phyloP scores from a whole-genome alignment of 805 yeast species.

The Wickerhamiella sergipiensis region DNA sequence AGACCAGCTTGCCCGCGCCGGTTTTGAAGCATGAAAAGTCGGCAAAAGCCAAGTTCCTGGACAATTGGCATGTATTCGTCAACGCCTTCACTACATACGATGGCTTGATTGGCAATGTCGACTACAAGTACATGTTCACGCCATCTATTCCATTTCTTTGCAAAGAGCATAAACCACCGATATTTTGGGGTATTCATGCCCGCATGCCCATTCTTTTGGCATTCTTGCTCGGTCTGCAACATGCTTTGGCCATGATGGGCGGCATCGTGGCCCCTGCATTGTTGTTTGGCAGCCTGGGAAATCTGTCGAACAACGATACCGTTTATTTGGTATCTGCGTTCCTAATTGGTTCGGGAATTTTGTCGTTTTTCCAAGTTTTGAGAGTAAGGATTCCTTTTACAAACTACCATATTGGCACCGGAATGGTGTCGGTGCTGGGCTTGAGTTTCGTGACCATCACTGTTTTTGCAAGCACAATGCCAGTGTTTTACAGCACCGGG shows the following conservation, averaged over 20 bases:
- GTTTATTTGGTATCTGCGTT: conserved; percentile 62
- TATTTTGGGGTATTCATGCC: conserved; percentile 62
- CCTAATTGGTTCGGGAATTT: conserved; percentile 54
- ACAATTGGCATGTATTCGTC: not conserved
- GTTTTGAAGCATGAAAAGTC: not conserved
- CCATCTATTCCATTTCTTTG: conserved; percentile 62
- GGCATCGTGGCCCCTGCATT: conserved; percentile 81
- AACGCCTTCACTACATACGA: conserved; percentile 48
- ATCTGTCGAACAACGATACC: conserved; percentile 34
- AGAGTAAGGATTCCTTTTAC: conserved; percentile 65
- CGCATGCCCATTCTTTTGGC: conserved; percentile 73
- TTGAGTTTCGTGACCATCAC: conserved; percentile 82
- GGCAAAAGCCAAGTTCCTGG: not conserved
- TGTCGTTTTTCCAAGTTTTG: conserved; percentile 65
- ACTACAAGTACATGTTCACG: conserved; percentile 63
- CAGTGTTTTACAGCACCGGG: conserved; percentile 67
- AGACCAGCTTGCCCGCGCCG: not conserved
- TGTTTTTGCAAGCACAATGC: conserved; percentile 63
- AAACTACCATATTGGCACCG: conserved; percentile 72
- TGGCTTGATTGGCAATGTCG: conserved; percentile 79
- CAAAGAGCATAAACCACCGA: conserved; percentile 44
- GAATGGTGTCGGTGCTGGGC: conserved; percentile 80
- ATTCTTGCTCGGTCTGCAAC: conserved; percentile 70
- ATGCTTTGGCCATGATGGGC: conserved; percentile 79
- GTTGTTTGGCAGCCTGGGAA: conserved; percentile 50